Evolutionary conservation across 2,329 filamentous ascomycete genomes (phyloP), one percentile per base, ranked within the genome.

Genomic region (Colletotrichum gloeosporioides): DNA sequence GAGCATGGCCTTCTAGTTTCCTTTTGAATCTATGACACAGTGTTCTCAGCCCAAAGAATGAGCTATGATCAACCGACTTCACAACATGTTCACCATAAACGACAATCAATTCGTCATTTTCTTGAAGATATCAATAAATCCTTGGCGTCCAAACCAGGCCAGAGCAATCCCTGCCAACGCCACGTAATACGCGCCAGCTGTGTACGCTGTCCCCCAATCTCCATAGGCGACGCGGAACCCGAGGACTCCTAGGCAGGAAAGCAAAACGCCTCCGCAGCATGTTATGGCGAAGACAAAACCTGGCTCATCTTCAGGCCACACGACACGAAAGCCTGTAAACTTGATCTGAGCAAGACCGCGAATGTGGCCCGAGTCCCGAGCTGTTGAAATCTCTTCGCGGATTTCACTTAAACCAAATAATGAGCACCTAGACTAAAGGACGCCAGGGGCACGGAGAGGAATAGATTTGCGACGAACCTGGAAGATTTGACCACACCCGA

Each of bases 151-250:
- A 4, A 39, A 25, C 61, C 63, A 66, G 8, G 39, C 8, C 18
- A 25, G 2, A 4, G 16, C 4, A 22, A 53, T 18, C n/a, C 71
- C 71, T 1, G 31, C 39, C 55, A 73, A 34, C 25, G 71, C 65
- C 1, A 73, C 71, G 29, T 31, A 73, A n/a, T 55, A 73, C 2
- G 71, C 71, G 4, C 71, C 71, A 13, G 71, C 71, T 9, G 71
- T 63, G 22, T 73, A 73, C 1, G 71, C 71, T 3, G 29, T 22
- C 0, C 71, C 71, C 71, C 71, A 73, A 8, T 70, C 66, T 7
- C 57, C 55, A 10, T 73, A 32, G 4, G 69, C 15, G 1, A 53
- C 10, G 18, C 66, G 65, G 5, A 18, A 12, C 1, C n/a, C 31
- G 8, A 73, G 8, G 2, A 44, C 18, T 0, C 39, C 32, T 4